Conservation (phyloP, 2,329 filamentous ascomycete species). For the Ceratocystis albifundus region DNA sequence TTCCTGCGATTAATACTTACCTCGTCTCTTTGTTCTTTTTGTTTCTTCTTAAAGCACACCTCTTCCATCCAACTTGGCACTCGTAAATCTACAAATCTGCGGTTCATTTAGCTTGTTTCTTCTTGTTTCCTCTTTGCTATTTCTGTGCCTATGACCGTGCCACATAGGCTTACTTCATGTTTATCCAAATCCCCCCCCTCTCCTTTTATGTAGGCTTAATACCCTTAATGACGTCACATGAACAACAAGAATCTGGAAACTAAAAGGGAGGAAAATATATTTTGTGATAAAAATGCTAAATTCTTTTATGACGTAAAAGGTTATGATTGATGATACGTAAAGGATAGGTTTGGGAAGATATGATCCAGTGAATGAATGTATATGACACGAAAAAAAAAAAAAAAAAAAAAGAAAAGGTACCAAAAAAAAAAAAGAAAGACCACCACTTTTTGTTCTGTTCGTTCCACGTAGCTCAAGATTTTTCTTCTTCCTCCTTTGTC, state of each 20-base stretch:
- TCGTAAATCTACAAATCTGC: background rate
- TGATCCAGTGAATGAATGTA: background rate
- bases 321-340: background rate
- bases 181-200: too few relatives aligned
- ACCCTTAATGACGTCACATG: background rate
- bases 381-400: background rate
- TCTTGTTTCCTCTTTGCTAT: too few relatives aligned
- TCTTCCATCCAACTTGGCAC: background rate
- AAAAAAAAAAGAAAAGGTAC: background rate
- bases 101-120: too few relatives aligned
- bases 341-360: background rate
- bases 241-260: background rate
- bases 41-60: background rate
- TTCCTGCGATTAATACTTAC: background rate
- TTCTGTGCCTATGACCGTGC: too few relatives aligned
- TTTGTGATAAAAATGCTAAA: background rate
- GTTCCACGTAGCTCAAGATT: background rate
- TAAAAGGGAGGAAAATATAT: background rate
- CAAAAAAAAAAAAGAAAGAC: background rate
- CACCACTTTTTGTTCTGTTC: slow-evolving; percentile 9
- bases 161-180: too few relatives aligned
- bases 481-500: slow-evolving; percentile 9
- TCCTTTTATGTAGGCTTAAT: too few relatives aligned
- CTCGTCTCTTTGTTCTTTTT: background rate
- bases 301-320: background rate